Base-by-base conservation (phyloP, 495 filamentous ascomycete species). In the Aspergillus nidulans region DNA sequence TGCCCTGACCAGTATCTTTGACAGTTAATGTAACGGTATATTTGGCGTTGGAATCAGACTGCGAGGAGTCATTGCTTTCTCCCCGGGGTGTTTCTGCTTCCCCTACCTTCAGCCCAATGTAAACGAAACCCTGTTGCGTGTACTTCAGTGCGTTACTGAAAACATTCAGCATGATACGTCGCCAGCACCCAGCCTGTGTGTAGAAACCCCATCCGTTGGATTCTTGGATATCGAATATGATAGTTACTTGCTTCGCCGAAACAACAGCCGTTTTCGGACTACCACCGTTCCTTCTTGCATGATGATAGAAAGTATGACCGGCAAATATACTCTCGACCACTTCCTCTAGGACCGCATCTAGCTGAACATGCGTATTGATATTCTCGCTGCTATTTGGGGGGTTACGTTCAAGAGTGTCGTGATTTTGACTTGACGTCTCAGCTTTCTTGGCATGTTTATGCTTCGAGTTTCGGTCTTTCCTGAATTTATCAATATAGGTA, bases 1-100 rank as follows among this genome's bases (percentile, higher is more conserved):
- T 90, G 7, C 88, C 88, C 30, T 77, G 77, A 7, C 86, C 86
- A 1, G 85, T 85, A 53, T 89, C 86, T 25, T 74, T 75, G n/a
- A 89, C 77, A 3, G 69, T 72, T 6, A 72, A 43, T 18, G 52
- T 61, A 16, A 74, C 60, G 36, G 57, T 52, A 20, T 53, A 57
- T 10, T 61, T 42, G 21, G 6, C 43, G 8, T 30, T 24, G 2
- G 1, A 3, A 1, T 36, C 28, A 0, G 28, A 49, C 3, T 23
- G 28, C 10, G 25, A 15, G 25, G 25, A 34, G n/a, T 48, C 45
- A 12, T 20, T 12, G 45, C 45, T 20, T 20, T 13, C 21, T 20
- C 16, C 25, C 5, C 19, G 30, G 16, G 28, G 46, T 34, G 30
- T 12, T 5, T 34, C 30, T 12, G 9, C 10, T 34, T 5, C 30